Conservation (phyloP, 2,329 filamentous ascomycete species). For the Cordyceps cicadae region DNA sequence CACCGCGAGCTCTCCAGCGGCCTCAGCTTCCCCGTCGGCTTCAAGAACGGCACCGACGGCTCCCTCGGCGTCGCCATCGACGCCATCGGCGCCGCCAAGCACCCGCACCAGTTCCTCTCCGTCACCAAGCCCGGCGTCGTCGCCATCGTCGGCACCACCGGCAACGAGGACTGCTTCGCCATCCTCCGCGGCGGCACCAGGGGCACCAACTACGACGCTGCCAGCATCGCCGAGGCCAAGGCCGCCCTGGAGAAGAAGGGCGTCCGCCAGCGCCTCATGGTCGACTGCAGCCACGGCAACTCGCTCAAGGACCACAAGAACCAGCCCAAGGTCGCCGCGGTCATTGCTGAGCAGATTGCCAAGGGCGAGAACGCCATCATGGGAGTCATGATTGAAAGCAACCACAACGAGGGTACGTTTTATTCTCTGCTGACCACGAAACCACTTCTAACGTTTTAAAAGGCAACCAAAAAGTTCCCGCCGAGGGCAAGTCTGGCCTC, state of each 20-base stretch:
- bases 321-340: slow-evolving; percentile 84
- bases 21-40: slow-evolving; percentile 93
- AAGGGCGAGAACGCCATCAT: slow-evolving; percentile 82
- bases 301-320: slow-evolving; percentile 97
- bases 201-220: slow-evolving; percentile 87
- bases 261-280: slow-evolving; percentile 74
- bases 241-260: slow-evolving; percentile 66
- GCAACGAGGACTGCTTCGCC: slow-evolving; percentile 96
- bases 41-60: slow-evolving; percentile 99
- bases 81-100: slow-evolving; percentile 78
- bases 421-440: background rate
- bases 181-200: slow-evolving; percentile 86
- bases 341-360: slow-evolving; percentile 74
- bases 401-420: slow-evolving; percentile 65
- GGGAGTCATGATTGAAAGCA: slow-evolving; percentile 98
- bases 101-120: slow-evolving; percentile 97
- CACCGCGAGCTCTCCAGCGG: slow-evolving; percentile 94
- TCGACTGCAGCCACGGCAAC: slow-evolving; percentile 93
- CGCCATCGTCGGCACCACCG: slow-evolving; percentile 84
- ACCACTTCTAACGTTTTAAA: slow-evolving; percentile 19
- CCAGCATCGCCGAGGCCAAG: slow-evolving; percentile 78
- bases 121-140: slow-evolving; percentile 96
- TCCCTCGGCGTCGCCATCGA: slow-evolving; percentile 87
- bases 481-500: slow-evolving; percentile 67
- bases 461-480: slow-evolving; percentile 73